Percentiles rank a stretch among this genome's conserved stretches.
Conservation (phyloP, 192 early-diverging fungal species). For the Lobulomyces angularis region DNA sequence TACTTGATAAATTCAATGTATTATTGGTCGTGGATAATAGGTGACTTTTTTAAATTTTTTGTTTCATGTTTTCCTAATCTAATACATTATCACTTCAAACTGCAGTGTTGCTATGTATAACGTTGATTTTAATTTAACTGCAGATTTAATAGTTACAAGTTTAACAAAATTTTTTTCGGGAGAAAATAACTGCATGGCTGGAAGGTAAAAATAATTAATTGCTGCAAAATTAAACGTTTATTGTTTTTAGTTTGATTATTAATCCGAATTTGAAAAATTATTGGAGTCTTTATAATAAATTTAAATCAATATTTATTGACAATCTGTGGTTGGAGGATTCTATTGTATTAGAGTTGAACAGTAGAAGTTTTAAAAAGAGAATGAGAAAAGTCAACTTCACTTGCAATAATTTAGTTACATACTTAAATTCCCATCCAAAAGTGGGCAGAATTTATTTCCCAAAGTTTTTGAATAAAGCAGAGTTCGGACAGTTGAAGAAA, state of each 20-base stretch:
- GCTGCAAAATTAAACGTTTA: slow-evolving; percentile 4
- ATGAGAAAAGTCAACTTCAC: slow-evolving; percentile 65
- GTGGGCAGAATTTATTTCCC: too few species aligned
- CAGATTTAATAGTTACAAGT: slow-evolving; percentile 80
- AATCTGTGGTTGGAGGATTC: slow-evolving; percentile 82
- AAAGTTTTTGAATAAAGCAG: not conserved
- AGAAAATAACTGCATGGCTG: slow-evolving; percentile 96
- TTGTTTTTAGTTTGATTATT: slow-evolving; percentile 57
- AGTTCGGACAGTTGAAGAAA: not conserved
- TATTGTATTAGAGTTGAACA: slow-evolving; percentile 92
- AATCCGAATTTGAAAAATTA: slow-evolving; percentile 58
- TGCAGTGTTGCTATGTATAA: too few species aligned
- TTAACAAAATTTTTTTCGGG: slow-evolving; percentile 93
- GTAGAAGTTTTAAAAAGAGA: slow-evolving; percentile 67
- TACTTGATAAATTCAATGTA: slow-evolving; percentile 66
- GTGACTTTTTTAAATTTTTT: too few species aligned
- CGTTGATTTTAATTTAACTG: slow-evolving; percentile 61
- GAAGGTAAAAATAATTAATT: slow-evolving; percentile 49
- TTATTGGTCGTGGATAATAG: slow-evolving; percentile 72
- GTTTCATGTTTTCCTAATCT: too few species aligned
- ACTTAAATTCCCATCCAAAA: slow-evolving; percentile 53
- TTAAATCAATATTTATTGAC: slow-evolving; percentile 64
- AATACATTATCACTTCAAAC: too few species aligned
- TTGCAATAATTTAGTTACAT: slow-evolving; percentile 65
- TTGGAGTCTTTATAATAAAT: slow-evolving; percentile 33